Evolutionary conservation across 495 filamentous ascomycete species (phyloP).

Genomic region (Aspergillus haitiensis): DNA sequence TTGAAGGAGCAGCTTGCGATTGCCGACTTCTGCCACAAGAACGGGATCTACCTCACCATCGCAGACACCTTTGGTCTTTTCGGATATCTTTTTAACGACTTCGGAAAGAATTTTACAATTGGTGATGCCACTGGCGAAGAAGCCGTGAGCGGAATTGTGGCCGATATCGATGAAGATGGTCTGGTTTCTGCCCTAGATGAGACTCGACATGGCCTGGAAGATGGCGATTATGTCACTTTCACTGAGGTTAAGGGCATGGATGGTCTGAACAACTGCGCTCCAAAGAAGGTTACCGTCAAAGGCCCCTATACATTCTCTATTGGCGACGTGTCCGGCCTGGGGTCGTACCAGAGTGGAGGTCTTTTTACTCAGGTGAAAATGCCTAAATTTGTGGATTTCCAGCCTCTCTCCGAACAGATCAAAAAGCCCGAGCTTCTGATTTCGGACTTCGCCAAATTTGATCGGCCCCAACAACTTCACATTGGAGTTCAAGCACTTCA

Average conservation of each 20-base stretch:
- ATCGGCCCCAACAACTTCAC: slow-evolving; percentile 88
- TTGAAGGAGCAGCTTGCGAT: slow-evolving; percentile 76
- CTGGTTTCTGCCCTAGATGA: slow-evolving; percentile 94
- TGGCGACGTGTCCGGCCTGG: slow-evolving; percentile 84
- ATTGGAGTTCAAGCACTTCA: slow-evolving; percentile 91
- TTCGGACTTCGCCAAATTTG: slow-evolving; percentile 97
- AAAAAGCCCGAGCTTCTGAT: slow-evolving; percentile 85
- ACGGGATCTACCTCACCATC: slow-evolving; percentile 85
- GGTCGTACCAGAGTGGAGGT: slow-evolving; percentile 82
- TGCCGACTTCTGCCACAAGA: slow-evolving; percentile 88
- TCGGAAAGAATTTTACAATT: slow-evolving; percentile 87
- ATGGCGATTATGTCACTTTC: slow-evolving; percentile 96
- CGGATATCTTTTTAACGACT: slow-evolving; percentile 95
- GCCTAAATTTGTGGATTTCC: slow-evolving; percentile 92
- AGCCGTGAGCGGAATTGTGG: slow-evolving; percentile 83
- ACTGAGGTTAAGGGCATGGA: slow-evolving; percentile 94
- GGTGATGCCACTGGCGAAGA: slow-evolving; percentile 91
- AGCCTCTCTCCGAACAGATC: slow-evolving; percentile 69
- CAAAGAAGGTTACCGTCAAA: slow-evolving; percentile 88
- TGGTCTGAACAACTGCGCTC: slow-evolving; percentile 74
- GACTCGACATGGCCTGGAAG: slow-evolving; percentile 90
- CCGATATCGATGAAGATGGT: slow-evolving; percentile 82
- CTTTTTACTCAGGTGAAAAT: slow-evolving; percentile 95
- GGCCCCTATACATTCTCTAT: slow-evolving; percentile 97
- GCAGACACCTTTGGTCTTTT: slow-evolving; percentile 92